These are phyloP conservation scores for Fraxinus paxiana DNA, from an alignment of 305 asterid species.

Conservation along the genomic window DNA sequence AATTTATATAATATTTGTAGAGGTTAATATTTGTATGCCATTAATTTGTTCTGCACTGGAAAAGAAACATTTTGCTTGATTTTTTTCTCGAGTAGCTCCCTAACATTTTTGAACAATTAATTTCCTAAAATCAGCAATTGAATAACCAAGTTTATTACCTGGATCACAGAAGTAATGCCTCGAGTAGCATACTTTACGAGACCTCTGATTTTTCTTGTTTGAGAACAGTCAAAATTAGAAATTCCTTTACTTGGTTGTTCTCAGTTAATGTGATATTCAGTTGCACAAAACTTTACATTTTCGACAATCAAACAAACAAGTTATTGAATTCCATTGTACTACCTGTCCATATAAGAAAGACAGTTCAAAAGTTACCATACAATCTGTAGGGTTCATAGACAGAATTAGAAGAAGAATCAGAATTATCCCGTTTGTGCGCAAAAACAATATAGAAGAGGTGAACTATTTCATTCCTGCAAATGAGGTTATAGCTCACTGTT, in stretches of 20 bases:
- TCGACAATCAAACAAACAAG: too few relatives aligned
- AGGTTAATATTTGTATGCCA: not conserved
- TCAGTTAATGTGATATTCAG: not conserved
- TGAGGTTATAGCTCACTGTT: slow-evolving; percentile 20
- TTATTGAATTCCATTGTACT: not conserved
- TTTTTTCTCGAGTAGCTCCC: not conserved
- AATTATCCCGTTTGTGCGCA: not conserved
- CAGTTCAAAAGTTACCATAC: not conserved
- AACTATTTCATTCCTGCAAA: not conserved
- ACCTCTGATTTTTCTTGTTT: too few relatives aligned
- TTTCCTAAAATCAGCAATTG: not conserved
- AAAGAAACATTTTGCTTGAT: not conserved
- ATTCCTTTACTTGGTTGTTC: too few relatives aligned
- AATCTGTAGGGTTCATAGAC: not conserved
- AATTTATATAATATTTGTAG: not conserved
- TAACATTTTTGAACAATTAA: not conserved
- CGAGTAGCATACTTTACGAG: not conserved
- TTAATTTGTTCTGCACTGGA: too few relatives aligned
- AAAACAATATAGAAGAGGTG: not conserved
- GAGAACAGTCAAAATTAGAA: not conserved
- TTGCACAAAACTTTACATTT: not conserved
- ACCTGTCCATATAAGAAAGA: not conserved
- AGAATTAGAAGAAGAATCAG: not conserved
- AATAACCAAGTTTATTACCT: not conserved
- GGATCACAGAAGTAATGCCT: not conserved